Evolutionary conservation across 1,284 basidiomycete genomes (phyloP).

Genomic region (Apiotrichum gamsii): DNA sequence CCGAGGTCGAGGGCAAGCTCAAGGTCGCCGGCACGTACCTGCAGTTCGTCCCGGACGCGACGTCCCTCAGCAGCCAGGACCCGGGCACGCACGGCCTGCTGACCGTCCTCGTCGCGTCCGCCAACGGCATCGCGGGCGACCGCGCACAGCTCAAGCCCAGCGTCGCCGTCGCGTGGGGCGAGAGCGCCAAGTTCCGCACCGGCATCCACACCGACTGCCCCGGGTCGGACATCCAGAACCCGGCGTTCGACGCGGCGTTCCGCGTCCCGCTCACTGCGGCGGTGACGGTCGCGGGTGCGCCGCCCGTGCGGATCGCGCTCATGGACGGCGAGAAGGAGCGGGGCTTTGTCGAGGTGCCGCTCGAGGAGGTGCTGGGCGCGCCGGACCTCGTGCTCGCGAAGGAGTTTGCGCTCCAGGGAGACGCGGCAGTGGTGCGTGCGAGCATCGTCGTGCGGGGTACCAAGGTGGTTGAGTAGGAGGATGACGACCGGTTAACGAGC

Average conservation of each 20-base stretch:
- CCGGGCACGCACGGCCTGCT: constrained; percentile 9
- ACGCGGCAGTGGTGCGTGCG: constrained; percentile 6
- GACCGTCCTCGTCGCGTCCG: constrained; percentile 9
- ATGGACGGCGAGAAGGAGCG: constrained; percentile 12
- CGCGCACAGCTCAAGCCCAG: constrained; percentile 11
- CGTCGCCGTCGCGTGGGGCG: constrained; percentile 12
- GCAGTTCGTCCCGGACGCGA: constrained; percentile 8
- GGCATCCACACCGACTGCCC: constrained; percentile 10
- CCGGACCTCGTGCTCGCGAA: constrained; percentile 3
- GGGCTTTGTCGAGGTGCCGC: constrained; percentile 3
- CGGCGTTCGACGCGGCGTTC: constrained; percentile 8
- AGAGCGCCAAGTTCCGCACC: constrained; percentile 7
- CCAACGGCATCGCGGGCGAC: constrained; percentile 4
- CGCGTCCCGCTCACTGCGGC: constrained; percentile 3
- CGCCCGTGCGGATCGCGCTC: constrained; percentile 5
- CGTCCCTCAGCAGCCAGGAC: constrained; percentile 7
- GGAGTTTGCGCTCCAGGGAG: constrained; percentile 4
- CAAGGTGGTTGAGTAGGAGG: background rate
- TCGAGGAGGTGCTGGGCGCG: constrained; percentile 5
- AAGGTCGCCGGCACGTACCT: constrained; percentile 6
- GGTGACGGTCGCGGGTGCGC: constrained; percentile 3
- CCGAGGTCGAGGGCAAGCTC: background rate
- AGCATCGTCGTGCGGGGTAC: constrained; percentile 6
- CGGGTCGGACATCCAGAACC: constrained; percentile 14
- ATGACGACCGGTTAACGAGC: too few relatives aligned